These are phyloP conservation scores for Geopyxis carbonaria DNA, from an alignment of 495 filamentous ascomycete species.

Conservation along the genomic window DNA sequence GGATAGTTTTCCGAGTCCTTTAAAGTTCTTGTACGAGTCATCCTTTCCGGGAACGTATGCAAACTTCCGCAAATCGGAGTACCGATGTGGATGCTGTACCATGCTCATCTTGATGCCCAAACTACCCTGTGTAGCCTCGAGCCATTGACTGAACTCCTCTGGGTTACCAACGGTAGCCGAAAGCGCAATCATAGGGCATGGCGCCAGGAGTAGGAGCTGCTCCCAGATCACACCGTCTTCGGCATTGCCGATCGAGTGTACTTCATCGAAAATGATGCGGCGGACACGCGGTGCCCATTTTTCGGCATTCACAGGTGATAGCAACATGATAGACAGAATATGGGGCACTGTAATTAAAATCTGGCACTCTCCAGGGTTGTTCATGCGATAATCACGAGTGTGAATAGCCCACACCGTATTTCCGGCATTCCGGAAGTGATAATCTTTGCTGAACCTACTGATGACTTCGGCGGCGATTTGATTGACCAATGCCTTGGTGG, in stretches of 20 bases:
- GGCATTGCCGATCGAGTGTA: conserved; percentile 63
- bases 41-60: conserved; percentile 35
- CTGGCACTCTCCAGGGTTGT: conserved; percentile 53
- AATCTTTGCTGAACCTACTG: conserved; percentile 46
- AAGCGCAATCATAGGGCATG: conserved; percentile 63
- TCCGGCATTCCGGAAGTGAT: conserved; percentile 34
- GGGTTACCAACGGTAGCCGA: conserved; percentile 71
- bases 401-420: conserved; percentile 66
- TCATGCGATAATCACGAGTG: conserved; percentile 54
- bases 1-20: conserved; percentile 33
- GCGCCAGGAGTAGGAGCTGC: conserved; percentile 53
- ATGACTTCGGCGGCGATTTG: conserved; percentile 63
- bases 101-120: conserved; percentile 42
- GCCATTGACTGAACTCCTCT: conserved; percentile 49
- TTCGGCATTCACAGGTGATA: conserved; percentile 46
- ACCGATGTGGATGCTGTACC: conserved; percentile 47
- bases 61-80: conserved; percentile 60
- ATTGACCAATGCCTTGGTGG: conserved; percentile 69
- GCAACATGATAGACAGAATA: conserved; percentile 62
- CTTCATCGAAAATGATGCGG: conserved; percentile 67
- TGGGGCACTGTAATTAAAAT: conserved; percentile 62
- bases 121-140: conserved; percentile 37
- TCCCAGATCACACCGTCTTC: conserved; percentile 72
- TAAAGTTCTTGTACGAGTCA: conserved; percentile 33
- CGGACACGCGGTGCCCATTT: conserved; percentile 49